Percentiles rank a stretch among this genome's conserved stretches.
Evolutionary conservation across 192 early-diverging fungal genomes (phyloP).

Genomic region (Coemansia sp.): DNA sequence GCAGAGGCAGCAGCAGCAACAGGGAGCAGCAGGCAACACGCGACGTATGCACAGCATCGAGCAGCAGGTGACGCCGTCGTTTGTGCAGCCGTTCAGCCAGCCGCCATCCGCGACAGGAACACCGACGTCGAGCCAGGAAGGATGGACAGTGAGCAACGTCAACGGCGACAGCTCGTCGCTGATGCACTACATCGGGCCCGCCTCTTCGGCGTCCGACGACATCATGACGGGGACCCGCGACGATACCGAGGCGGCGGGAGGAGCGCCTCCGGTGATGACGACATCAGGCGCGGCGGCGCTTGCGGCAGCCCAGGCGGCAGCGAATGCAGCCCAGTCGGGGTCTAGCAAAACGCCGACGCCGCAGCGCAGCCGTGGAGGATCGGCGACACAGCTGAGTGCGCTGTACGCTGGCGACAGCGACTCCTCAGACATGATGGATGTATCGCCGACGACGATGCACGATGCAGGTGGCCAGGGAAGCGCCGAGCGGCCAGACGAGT

Average conservation of each 20-base stretch:
- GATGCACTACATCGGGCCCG: not conserved
- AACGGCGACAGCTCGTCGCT: not conserved
- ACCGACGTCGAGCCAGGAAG: slow-evolving; percentile 28
- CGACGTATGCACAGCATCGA: slow-evolving; percentile 21
- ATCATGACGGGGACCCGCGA: slow-evolving; percentile 4
- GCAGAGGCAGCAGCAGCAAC: not conserved
- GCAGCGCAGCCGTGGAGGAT: slow-evolving; percentile 47
- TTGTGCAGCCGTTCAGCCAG: slow-evolving; percentile 53
- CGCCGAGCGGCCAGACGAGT: not conserved
- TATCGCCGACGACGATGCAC: not conserved
- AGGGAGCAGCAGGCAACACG: not conserved
- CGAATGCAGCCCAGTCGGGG: slow-evolving; percentile 18
- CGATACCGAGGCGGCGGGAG: no score
- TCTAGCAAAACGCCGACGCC: slow-evolving; percentile 45
- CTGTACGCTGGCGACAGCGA: slow-evolving; percentile 5
- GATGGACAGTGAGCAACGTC: slow-evolving; percentile 1
- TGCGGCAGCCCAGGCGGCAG: slow-evolving; percentile 44
- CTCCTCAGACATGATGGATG: slow-evolving; percentile 25
- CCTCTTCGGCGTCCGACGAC: not conserved
- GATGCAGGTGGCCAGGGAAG: not conserved
- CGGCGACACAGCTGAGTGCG: slow-evolving; percentile 19
- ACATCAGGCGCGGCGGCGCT: slow-evolving; percentile 50
- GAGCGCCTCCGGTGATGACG: slow-evolving; percentile 50
- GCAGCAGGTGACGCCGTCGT: slow-evolving; percentile 41
- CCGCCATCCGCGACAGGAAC: slow-evolving; percentile 29